phyloP scores from a whole-genome alignment of 2,329 filamentous ascomycete species.

The Diaporthe citriasiana region DNA sequence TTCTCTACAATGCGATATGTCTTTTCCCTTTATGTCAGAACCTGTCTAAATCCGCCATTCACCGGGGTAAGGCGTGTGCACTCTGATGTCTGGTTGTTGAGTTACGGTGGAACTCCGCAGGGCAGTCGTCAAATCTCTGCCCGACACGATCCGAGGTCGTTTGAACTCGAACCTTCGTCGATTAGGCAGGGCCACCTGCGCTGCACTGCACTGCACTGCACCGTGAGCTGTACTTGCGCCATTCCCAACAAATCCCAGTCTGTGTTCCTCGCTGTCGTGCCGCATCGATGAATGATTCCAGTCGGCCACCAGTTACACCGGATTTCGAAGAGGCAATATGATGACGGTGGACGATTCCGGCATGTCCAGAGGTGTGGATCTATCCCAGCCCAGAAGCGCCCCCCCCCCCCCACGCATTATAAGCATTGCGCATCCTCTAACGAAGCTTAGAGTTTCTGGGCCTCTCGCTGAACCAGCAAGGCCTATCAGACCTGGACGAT shows the following conservation, averaged over 20 bases:
- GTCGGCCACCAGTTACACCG: conserved; percentile 1
- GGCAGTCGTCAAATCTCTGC: conserved; percentile 40
- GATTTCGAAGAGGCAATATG: conserved; percentile 20
- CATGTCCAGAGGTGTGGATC: conserved; percentile 38
- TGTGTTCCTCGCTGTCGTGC: conserved; percentile 4
- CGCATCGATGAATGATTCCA: conserved; percentile 29
- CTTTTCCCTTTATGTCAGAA: neutral
- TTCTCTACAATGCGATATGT: neutral
- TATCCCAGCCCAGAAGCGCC: conserved; percentile 8
- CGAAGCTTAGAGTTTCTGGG: conserved; percentile 55
- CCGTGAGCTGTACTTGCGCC: conserved; percentile 8
- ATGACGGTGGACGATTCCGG: conserved; percentile 36
- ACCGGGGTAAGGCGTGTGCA: neutral
- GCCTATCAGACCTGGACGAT: conserved; percentile 42
- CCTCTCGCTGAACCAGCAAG: conserved; percentile 56
- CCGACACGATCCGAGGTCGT: conserved; percentile 38
- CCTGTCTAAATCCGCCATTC: neutral
- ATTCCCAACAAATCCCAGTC: conserved; percentile 4
- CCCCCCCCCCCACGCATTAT: conserved; percentile 21
- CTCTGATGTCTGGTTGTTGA: neutral
- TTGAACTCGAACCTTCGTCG: conserved; percentile 28
- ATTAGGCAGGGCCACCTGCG: conserved; percentile 26
- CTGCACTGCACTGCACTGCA: conserved; percentile 28
- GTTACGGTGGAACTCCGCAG: conserved; percentile 37
- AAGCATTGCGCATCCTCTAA: conserved; percentile 36